A percentile compares a stretch with the other conserved stretches of the same genome.
Evolutionary conservation across 306 rosid genomes (phyloP).

Genomic region (Arachis hypogaea): DNA sequence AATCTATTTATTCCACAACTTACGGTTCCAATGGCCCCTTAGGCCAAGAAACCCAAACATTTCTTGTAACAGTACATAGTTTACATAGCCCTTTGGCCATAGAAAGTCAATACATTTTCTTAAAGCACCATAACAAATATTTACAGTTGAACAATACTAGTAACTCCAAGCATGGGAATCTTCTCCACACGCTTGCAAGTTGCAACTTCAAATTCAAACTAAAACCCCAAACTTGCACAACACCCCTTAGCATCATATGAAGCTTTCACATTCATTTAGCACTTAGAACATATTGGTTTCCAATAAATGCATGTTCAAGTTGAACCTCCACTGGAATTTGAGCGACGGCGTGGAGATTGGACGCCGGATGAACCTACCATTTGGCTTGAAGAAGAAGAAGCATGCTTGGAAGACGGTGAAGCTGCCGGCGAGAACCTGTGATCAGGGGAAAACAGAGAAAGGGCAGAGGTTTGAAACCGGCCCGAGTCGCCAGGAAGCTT

Average conservation of each 20-base stretch:
- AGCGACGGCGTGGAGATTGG: constrained; percentile 55
- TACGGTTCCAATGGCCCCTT: constrained; percentile 31
- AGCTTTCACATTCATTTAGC: constrained; percentile 19
- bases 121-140: constrained; percentile 40
- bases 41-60: constrained; percentile 39
- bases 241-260: constrained; percentile 11
- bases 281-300: background rate
- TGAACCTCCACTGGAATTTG: constrained; percentile 42
- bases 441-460: constrained; percentile 40
- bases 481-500: constrained; percentile 64
- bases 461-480: constrained; percentile 47
- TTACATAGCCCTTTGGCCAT: constrained; percentile 48
- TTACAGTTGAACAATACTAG: constrained; percentile 46
- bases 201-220: background rate
- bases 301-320: constrained; percentile 6
- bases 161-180: constrained; percentile 40
- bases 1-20: constrained; percentile 16
- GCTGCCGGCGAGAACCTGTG: constrained; percentile 23
- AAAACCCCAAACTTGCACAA: constrained; percentile 1
- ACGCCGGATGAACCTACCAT: constrained; percentile 48
- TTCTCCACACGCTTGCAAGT: constrained; percentile 45
- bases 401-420: constrained; percentile 48
- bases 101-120: background rate
- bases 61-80: background rate
- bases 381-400: constrained; percentile 49